Evolutionary conservation across 129 eudicot genomes (phyloP).

Genomic region (Arctium lappa): DNA sequence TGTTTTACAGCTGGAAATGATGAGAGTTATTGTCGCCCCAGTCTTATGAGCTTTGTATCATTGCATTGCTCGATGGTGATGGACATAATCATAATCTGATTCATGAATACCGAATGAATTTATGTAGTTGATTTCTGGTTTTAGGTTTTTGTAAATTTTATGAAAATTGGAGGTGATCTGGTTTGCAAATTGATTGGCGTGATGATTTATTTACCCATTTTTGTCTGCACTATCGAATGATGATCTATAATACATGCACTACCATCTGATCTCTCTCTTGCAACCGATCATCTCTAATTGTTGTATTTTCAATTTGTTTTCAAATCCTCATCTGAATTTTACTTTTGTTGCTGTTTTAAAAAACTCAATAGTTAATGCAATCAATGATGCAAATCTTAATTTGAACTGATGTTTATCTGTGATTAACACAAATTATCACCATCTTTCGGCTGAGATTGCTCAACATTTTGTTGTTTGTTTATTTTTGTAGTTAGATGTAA

Average conservation of each 20-base stretch:
- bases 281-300: conserved; percentile 5
- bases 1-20: conserved; percentile 5
- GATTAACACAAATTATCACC: neutral
- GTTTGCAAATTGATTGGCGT: neutral
- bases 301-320: neutral
- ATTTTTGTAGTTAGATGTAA: no score
- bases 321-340: neutral
- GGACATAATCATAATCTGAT: conserved; percentile 31
- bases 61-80: conserved; percentile 27
- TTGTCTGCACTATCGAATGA: conserved; percentile 37
- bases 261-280: conserved; percentile 74
- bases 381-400: conserved; percentile 46
- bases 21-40: conserved; percentile 73
- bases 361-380: conserved; percentile 14
- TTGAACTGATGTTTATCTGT: conserved; percentile 37
- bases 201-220: conserved; percentile 33
- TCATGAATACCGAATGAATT: neutral
- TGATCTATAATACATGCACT: conserved; percentile 70
- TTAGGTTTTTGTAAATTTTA: neutral
- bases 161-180: neutral
- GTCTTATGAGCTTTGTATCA: conserved; percentile 31
- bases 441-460: no score
- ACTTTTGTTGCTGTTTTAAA: no score
- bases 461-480: no score
- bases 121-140: neutral